Conservation (phyloP, 139 green algal species). For the Coccomyxa sp. region DNA sequence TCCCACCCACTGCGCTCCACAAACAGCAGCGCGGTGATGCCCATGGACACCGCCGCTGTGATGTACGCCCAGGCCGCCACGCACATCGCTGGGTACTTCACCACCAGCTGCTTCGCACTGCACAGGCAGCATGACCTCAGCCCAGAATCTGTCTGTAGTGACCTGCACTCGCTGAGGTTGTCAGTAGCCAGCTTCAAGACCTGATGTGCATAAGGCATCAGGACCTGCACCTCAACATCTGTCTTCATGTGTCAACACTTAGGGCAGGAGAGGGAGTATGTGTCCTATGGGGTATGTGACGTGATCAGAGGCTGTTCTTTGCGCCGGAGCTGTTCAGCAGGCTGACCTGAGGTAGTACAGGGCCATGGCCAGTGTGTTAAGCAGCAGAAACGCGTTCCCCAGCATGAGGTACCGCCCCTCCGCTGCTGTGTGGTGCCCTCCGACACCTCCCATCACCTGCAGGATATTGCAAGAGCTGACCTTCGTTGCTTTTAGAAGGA, state of each 20-base stretch:
- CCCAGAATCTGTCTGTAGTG: no score
- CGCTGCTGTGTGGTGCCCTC: conserved; percentile 8
- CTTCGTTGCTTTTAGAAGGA: no score
- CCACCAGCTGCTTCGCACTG: conserved; percentile 9
- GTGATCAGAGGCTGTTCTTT: no score
- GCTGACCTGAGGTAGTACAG: conserved; percentile 15
- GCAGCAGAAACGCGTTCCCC: conserved; percentile 49
- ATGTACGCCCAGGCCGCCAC: conserved; percentile 67
- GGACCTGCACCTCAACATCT: not conserved
- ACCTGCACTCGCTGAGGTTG: no score
- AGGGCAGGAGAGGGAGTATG: not conserved
- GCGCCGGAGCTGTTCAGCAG: no score
- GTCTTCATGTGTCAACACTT: not conserved
- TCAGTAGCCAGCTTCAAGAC: no score
- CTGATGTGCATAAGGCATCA: not conserved
- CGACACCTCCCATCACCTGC: conserved; percentile 22
- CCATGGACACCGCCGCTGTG: conserved; percentile 26
- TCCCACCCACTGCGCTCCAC: conserved; percentile 26
- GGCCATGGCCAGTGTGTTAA: conserved; percentile 56
- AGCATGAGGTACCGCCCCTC: conserved; percentile 31
- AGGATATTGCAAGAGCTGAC: no score
- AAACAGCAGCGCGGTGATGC: conserved; percentile 15
- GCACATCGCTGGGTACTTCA: conserved; percentile 41
- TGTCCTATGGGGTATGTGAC: no score
- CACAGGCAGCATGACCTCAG: no score